phyloP scores from a whole-genome alignment of 1,284 basidiomycete species.

The Fomitopsis palustris region DNA sequence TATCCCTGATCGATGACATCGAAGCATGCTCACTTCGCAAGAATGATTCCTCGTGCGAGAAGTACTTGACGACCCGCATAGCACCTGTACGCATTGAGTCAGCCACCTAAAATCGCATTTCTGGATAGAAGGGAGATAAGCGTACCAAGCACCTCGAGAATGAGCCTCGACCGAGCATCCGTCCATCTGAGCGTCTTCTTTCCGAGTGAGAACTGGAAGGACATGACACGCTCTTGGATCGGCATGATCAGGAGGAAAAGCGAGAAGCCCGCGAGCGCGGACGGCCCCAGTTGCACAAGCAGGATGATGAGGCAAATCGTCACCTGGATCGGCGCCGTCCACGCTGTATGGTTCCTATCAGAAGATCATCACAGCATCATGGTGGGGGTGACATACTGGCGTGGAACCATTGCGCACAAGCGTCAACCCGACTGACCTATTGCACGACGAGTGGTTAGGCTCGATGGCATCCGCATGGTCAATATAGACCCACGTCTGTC shows the following conservation, averaged over 20 bases:
- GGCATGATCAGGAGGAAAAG: slow-evolving; percentile 70
- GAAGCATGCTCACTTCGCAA: slow-evolving; percentile 44
- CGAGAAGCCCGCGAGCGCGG: slow-evolving; percentile 75
- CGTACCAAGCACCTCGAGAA: slow-evolving; percentile 62
- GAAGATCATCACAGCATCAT: not conserved
- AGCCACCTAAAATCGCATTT: not conserved
- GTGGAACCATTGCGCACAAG: slow-evolving; percentile 62
- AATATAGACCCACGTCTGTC: slow-evolving; percentile 49
- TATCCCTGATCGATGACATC: not conserved
- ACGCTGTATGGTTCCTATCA: slow-evolving; percentile 33
- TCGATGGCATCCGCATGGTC: not conserved
- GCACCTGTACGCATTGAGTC: slow-evolving; percentile 35
- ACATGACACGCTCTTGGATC: slow-evolving; percentile 70
- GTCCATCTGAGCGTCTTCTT: slow-evolving; percentile 66
- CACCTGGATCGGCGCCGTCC: slow-evolving; percentile 72
- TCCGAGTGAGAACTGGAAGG: slow-evolving; percentile 59
- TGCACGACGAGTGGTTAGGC: slow-evolving; percentile 3
- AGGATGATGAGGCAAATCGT: slow-evolving; percentile 59
- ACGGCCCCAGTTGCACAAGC: slow-evolving; percentile 69
- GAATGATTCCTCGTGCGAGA: slow-evolving; percentile 68
- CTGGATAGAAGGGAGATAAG: not conserved
- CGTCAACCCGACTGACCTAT: slow-evolving; percentile 54
- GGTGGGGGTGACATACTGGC: slow-evolving; percentile 14
- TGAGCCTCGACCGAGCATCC: slow-evolving; percentile 62
- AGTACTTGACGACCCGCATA: slow-evolving; percentile 78